Conservation (phyloP, 2,329 filamentous ascomycete genomes). For the Microthyrium microscopicum region DNA sequence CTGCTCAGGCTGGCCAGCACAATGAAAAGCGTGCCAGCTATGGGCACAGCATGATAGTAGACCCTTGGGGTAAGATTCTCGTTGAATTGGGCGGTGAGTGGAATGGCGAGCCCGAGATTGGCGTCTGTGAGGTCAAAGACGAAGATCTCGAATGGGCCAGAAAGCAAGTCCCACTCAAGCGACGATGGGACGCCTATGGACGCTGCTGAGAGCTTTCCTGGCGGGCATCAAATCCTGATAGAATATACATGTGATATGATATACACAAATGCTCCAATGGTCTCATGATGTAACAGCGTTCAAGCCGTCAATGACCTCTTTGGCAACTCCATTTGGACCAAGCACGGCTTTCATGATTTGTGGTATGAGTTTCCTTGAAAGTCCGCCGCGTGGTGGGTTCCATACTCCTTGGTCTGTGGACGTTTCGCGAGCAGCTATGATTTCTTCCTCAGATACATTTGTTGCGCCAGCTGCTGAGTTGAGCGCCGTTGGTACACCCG, state of each 20-base stretch:
- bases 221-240: too few species aligned
- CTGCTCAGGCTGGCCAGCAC: constrained; percentile 57
- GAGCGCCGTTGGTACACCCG: constrained; percentile 30
- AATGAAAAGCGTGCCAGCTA: constrained; percentile 67
- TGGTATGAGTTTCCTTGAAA: constrained; percentile 56
- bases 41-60: constrained; percentile 70
- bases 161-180: constrained; percentile 38
- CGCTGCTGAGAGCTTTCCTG: too few species aligned
- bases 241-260: too few species aligned
- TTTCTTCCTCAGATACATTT: constrained; percentile 22
- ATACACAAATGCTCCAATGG: too few species aligned
- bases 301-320: constrained; percentile 71
- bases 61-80: constrained; percentile 70
- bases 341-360: constrained; percentile 63
- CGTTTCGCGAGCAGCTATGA: constrained; percentile 32
- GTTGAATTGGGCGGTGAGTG: constrained; percentile 42
- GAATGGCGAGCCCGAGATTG: constrained; percentile 25
- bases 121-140: constrained; percentile 37
- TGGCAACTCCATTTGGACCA: constrained; percentile 61
- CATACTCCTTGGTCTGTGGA: constrained; percentile 55
- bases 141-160: constrained; percentile 34
- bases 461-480: constrained; percentile 26
- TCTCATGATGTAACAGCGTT: constrained; percentile 45
- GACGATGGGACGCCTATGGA: constrained; percentile 34
- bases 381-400: constrained; percentile 70